These are phyloP conservation scores for Teunomyces pallodes DNA, from an alignment of 805 yeast species.

Conservation along the genomic window DNA sequence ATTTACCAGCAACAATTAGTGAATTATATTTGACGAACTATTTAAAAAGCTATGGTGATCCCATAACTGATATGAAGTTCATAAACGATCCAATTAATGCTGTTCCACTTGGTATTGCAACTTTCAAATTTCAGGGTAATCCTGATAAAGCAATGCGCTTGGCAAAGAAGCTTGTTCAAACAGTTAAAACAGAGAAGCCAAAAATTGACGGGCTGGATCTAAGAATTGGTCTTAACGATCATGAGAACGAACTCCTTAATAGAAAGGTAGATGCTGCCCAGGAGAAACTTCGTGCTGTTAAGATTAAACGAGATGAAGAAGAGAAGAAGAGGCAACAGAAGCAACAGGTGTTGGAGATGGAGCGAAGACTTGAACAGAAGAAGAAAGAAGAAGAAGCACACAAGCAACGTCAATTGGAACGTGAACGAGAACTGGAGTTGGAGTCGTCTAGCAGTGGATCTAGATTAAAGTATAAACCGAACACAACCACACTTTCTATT, in stretches of 20 bases:
- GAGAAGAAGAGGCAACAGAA: slow-evolving; percentile 20
- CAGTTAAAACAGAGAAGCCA: slow-evolving; percentile 28
- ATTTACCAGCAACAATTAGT: slow-evolving; percentile 53
- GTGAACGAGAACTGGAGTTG: neutral
- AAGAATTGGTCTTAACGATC: slow-evolving; percentile 51
- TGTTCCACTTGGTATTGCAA: slow-evolving; percentile 72
- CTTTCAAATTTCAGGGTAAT: slow-evolving; percentile 58
- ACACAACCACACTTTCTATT: slow-evolving; percentile 34
- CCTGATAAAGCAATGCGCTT: slow-evolving; percentile 42
- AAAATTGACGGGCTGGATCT: slow-evolving; percentile 53
- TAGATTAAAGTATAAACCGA: slow-evolving; percentile 21
- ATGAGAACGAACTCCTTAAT: slow-evolving; percentile 36
- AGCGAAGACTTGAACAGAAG: slow-evolving; percentile 14
- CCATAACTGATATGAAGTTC: slow-evolving; percentile 54
- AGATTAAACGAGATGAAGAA: slow-evolving; percentile 30
- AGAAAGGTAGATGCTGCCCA: slow-evolving; percentile 35
- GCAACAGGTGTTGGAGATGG: slow-evolving; percentile 12
- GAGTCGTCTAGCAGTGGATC: slow-evolving; percentile 9
- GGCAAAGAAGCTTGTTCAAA: slow-evolving; percentile 31
- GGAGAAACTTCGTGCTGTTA: slow-evolving; percentile 22
- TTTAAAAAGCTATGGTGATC: slow-evolving; percentile 59
- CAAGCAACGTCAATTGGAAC: slow-evolving; percentile 1
- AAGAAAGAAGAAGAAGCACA: slow-evolving; percentile 10
- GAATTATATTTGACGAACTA: slow-evolving; percentile 47
- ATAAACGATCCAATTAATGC: slow-evolving; percentile 73